A percentile compares a stretch with the other conserved stretches of the same genome.
phyloP scores from a whole-genome alignment of 2,329 filamentous ascomycete genomes.

The Fusarium sp. region DNA sequence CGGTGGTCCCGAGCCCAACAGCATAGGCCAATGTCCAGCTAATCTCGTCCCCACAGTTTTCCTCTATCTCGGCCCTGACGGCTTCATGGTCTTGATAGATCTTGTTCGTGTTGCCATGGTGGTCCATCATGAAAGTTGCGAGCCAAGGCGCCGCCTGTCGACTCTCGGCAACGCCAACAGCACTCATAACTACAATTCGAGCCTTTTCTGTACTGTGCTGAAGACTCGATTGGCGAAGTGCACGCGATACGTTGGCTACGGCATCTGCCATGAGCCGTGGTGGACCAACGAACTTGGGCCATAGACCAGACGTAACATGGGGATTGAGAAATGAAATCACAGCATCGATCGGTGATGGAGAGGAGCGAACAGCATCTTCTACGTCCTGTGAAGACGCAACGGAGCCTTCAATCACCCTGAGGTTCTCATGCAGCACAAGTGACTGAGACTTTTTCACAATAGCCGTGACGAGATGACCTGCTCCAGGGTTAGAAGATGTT shows the following conservation, averaged over 20 bases:
- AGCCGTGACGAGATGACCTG: not conserved
- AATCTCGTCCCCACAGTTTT: not conserved
- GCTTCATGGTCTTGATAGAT: not conserved
- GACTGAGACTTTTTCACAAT: not conserved
- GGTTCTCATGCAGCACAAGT: not conserved
- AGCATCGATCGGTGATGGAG: not conserved
- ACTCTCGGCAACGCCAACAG: not conserved
- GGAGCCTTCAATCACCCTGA: not conserved
- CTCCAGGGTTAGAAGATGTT: not conserved
- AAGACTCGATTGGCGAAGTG: not conserved
- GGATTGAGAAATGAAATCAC: not conserved
- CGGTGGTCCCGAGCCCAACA: not conserved
- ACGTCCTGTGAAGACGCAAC: not conserved
- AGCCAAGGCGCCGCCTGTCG: not conserved
- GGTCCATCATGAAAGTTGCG: not conserved
- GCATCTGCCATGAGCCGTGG: not conserved
- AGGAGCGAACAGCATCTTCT: not conserved
- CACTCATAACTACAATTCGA: not conserved
- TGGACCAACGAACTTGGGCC: not conserved
- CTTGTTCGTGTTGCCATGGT: not conserved
- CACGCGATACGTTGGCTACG: not conserved
- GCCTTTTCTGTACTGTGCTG: not conserved
- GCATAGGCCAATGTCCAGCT: not conserved
- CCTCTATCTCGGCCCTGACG: not conserved
- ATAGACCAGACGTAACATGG: not conserved